Conservation (phyloP, 139 green algal species). For the Ulvella scutata region DNA sequence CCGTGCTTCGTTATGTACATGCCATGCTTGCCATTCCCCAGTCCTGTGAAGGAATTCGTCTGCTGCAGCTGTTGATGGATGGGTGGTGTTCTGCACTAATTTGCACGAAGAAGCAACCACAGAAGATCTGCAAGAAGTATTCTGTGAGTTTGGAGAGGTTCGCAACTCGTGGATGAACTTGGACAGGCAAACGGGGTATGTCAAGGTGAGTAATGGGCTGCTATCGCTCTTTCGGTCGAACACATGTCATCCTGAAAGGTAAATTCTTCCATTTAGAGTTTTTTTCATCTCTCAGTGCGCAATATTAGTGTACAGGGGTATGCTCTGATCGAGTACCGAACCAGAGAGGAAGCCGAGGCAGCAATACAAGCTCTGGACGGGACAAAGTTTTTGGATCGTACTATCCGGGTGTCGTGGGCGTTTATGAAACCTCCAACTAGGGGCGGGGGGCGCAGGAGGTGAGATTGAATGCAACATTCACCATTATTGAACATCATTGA, state of each 20-base stretch:
- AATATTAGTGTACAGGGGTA: constrained; percentile 52
- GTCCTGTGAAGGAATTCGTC: not conserved
- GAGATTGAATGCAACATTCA: not conserved
- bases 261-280: too few species aligned
- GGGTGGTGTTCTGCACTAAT: constrained; percentile 80
- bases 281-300: too few species aligned
- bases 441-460: not conserved
- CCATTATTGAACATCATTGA: not conserved
- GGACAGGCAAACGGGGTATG: constrained; percentile 84
- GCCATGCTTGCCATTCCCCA: not conserved
- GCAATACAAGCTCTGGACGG: constrained; percentile 78
- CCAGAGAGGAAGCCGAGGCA: constrained; percentile 56
- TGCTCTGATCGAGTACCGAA: constrained; percentile 86
- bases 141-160: constrained; percentile 84
- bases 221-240: too few species aligned
- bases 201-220: constrained; percentile 31
- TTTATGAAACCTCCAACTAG: constrained; percentile 34
- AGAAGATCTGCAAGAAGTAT: constrained; percentile 82
- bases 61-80: constrained; percentile 74
- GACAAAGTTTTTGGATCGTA: constrained; percentile 58
- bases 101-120: constrained; percentile 84
- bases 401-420: constrained; percentile 47
- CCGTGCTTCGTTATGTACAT: not conserved
- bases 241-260: too few species aligned
- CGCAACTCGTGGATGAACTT: constrained; percentile 96